Base-by-base conservation (phyloP, 495 filamentous ascomycete species). In the Chaetomium cochliodes region DNA sequence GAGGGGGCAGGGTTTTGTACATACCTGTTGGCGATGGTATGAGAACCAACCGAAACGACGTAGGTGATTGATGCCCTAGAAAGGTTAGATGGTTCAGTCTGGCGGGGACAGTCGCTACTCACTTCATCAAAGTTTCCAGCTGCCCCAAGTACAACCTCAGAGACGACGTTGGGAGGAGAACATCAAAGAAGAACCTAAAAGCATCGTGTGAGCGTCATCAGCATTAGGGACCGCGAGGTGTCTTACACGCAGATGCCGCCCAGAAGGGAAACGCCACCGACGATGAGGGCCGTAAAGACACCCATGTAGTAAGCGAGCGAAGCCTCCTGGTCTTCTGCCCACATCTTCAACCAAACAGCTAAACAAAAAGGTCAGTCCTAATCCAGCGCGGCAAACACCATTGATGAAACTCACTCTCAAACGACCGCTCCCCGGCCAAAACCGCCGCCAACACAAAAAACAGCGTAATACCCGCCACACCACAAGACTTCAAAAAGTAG, bases 341-440 rank as follows among this genome's bases (percentile, higher is more conserved):
- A 62, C 59, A 62, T 62, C 46, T 62, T 62, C n/a, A 62, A 33
- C 59, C 59, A 62, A 13, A 62, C 59, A 41, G 59, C 59, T 62
- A 25, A 50, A 16, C 41, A 15, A 11, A 1, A 18, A 44, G 13
- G 23, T 26, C 22, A 26, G 33, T 37, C 33, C 5, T 37, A 12
- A 5, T 11, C 33, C 33, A 2, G 28, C 28, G 6, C 28, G 33
- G 5, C 6, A 37, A 37, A 37, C 33, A 12, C 33, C 33, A 12
- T 1, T 9, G 33, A 60, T 47, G 9, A 13, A 53, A 62, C 59
- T 62, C 23, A 62, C 59, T 52, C 30, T 62, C 59, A 53, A 62
- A 62, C 23, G 59, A 62, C 6, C 59, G 20, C 47, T 41, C 59
- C 23, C 59, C 59, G 9, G 59, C 59, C 28, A 62, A 11, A 7